These are phyloP conservation scores for Ormosia emarginata DNA, from an alignment of 306 rosid species.

Conservation along the genomic window DNA sequence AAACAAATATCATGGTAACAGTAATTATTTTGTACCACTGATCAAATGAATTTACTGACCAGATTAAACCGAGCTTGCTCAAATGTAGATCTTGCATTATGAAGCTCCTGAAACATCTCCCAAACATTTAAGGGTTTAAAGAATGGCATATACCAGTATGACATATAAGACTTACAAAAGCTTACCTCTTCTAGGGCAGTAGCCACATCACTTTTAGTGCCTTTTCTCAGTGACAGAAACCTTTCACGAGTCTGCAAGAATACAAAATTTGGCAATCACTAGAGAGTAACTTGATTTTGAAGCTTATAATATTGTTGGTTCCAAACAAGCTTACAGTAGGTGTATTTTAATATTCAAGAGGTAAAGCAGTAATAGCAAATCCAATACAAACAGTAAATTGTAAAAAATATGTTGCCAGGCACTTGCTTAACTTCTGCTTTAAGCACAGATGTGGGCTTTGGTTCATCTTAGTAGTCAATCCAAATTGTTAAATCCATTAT, in stretches of 20 bases:
- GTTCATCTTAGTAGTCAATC: conserved; percentile 9
- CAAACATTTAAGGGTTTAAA: conserved; percentile 27
- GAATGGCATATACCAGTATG: conserved; percentile 8
- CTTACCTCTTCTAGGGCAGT: conserved; percentile 80
- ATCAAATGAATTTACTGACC: conserved; percentile 42
- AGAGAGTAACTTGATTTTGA: neutral
- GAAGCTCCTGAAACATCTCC: conserved; percentile 79
- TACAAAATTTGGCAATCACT: neutral
- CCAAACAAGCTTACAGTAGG: neutral
- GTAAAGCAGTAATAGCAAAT: neutral
- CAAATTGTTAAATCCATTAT: neutral
- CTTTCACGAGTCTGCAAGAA: conserved; percentile 86
- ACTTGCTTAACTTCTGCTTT: neutral
- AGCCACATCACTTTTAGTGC: conserved; percentile 85
- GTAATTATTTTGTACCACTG: neutral
- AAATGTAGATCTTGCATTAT: conserved; percentile 81
- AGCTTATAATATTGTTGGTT: neutral
- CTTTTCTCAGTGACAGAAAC: conserved; percentile 87
- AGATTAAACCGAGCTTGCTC: conserved; percentile 97
- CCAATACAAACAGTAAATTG: neutral
- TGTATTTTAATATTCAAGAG: neutral
- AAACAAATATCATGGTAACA: neutral
- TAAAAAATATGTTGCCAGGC: neutral
- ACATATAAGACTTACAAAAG: conserved; percentile 11
- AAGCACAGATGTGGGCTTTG: neutral